Percentiles rank a stretch among this genome's conserved stretches.
Evolutionary conservation across 768 basidiomycete genomes (phyloP).

Genomic region (Auriscalpium orientale): DNA sequence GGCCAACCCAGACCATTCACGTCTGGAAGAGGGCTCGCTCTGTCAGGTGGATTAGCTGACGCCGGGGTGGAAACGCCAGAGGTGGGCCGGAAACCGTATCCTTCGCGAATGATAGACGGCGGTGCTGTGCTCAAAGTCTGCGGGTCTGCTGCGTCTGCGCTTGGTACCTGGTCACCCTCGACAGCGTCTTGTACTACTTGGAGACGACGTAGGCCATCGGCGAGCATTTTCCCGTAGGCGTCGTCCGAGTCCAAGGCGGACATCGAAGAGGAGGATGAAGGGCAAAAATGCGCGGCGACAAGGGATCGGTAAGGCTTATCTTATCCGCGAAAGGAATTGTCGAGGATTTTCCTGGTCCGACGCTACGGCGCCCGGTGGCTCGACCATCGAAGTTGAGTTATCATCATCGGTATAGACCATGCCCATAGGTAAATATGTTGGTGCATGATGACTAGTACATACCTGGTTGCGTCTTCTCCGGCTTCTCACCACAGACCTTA

Average conservation of each 20-base stretch:
- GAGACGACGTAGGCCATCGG: conserved; percentile 40
- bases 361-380: too few relatives aligned
- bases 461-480: too few relatives aligned
- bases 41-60: conserved; percentile 23
- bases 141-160: not conserved
- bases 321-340: not conserved
- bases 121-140: not conserved
- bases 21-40: conserved; percentile 33
- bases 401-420: too few relatives aligned
- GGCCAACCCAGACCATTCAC: conserved; percentile 89
- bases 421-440: too few relatives aligned
- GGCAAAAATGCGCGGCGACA: not conserved
- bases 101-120: conserved; percentile 42
- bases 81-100: conserved; percentile 71
- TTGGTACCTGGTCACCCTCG: not conserved
- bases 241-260: conserved; percentile 19
- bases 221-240: conserved; percentile 34
- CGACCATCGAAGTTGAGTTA: too few relatives aligned
- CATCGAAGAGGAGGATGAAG: conserved; percentile 10
- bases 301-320: not conserved
- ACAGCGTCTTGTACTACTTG: conserved; percentile 15
- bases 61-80: conserved; percentile 65
- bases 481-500: too few relatives aligned
- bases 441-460: too few relatives aligned
- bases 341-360: not conserved